phyloP scores from a whole-genome alignment of 768 basidiomycete genomes.

The Phlegmacium glaucopus region DNA sequence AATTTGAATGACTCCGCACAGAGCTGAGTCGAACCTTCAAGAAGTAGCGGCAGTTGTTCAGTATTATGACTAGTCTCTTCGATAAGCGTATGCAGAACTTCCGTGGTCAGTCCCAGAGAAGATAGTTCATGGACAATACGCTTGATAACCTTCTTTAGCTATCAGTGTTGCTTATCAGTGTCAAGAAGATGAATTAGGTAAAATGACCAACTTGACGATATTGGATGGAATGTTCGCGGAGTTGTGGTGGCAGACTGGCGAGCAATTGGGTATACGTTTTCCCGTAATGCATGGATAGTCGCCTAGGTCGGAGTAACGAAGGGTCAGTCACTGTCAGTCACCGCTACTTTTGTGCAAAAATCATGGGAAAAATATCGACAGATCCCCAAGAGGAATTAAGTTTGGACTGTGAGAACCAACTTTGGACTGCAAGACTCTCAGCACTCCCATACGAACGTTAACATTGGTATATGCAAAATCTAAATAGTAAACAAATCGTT shows the following conservation, averaged over 20 bases:
- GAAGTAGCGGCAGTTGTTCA: not conserved
- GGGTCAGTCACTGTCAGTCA: too few species aligned
- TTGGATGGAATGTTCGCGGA: constrained; percentile 76
- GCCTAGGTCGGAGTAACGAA: too few species aligned
- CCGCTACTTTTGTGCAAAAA: too few species aligned
- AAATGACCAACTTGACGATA: constrained; percentile 62
- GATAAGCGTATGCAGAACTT: constrained; percentile 43
- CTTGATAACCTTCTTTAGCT: constrained; percentile 92
- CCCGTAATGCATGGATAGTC: constrained; percentile 76
- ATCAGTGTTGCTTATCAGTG: not conserved
- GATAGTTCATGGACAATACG: constrained; percentile 76
- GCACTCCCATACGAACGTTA: too few species aligned
- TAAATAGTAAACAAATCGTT: too few species aligned
- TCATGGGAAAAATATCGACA: not conserved
- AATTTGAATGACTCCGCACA: constrained; percentile 12
- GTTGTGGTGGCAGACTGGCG: constrained; percentile 67
- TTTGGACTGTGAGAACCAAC: not conserved
- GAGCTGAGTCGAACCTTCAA: not conserved
- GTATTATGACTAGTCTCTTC: constrained; percentile 1
- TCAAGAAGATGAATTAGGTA: not conserved
- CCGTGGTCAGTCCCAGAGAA: constrained; percentile 58
- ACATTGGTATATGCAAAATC: too few species aligned
- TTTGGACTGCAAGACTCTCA: too few species aligned
- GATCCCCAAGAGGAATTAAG: not conserved
- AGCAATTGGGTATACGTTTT: constrained; percentile 66